Evolutionary conservation across 169 alveolate species (phyloP).

Genomic region (Plasmodium fragile): DNA sequence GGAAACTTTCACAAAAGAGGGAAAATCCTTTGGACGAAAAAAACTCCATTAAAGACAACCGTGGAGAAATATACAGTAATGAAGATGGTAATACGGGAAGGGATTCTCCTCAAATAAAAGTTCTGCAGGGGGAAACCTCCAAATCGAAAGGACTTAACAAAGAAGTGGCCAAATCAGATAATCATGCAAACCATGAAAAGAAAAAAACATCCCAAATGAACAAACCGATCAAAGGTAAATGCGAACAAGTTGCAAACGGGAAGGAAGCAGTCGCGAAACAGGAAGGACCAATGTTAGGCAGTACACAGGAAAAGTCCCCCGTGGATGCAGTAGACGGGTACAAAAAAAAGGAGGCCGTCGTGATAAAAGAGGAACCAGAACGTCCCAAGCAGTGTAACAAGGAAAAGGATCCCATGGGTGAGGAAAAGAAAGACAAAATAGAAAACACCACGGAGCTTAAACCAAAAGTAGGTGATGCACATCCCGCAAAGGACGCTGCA

Average conservation of each 20-base stretch:
- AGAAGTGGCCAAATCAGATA: background rate
- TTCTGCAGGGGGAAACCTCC: background rate
- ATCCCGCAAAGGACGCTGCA: background rate
- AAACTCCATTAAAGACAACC: background rate
- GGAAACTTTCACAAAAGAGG: conserved; percentile 5
- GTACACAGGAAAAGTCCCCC: background rate
- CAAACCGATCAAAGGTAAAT: background rate
- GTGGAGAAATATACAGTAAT: background rate
- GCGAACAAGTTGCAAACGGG: conserved; percentile 2
- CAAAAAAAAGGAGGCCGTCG: background rate
- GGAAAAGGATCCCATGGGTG: background rate
- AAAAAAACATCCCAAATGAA: background rate
- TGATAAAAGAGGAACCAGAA: background rate
- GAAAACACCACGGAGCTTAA: background rate
- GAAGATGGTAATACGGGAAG: background rate
- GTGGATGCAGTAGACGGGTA: background rate
- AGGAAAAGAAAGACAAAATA: background rate
- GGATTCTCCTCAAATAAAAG: background rate
- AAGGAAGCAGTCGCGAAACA: background rate
- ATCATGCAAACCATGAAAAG: background rate
- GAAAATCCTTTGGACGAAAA: conserved; percentile 1
- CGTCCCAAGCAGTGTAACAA: background rate
- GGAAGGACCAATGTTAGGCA: background rate
- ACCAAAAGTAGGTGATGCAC: background rate
- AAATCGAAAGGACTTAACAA: background rate